Conservation (phyloP, 805 yeast species). For the Torulaspora maleeae region DNA sequence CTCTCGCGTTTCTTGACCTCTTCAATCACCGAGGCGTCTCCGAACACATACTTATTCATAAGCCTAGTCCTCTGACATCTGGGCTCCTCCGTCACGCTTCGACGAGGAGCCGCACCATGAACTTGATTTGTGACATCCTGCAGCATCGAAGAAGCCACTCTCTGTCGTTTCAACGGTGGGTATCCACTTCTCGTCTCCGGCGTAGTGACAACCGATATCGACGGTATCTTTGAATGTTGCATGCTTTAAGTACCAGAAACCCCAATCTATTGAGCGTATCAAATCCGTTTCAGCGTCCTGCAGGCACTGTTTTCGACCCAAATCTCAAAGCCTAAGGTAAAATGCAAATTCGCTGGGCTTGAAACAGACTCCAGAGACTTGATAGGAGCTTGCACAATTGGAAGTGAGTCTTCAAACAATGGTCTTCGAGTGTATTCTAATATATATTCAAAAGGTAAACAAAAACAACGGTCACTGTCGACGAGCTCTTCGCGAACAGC, state of each 20-base stretch:
- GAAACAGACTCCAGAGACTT: not conserved
- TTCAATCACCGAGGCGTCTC: conserved; percentile 32
- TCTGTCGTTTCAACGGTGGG: conserved; percentile 12
- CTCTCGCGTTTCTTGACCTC: conserved; percentile 33
- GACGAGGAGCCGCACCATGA: conserved; percentile 8
- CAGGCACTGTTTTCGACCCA: not conserved
- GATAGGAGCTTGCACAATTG: not conserved
- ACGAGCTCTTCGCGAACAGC: conserved; percentile 3
- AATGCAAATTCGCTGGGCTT: not conserved
- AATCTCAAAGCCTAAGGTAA: too few species aligned
- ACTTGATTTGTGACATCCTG: conserved; percentile 20
- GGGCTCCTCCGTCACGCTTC: conserved; percentile 8
- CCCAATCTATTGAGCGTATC: conserved; percentile 1
- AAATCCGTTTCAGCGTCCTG: conserved; percentile 8
- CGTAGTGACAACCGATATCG: conserved; percentile 10
- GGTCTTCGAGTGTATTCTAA: not conserved
- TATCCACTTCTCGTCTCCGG: not conserved
- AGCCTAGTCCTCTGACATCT: conserved; percentile 17
- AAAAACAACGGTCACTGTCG: conserved; percentile 3
- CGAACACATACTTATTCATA: conserved; percentile 29
- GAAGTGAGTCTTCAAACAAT: not conserved
- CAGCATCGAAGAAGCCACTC: conserved; percentile 16
- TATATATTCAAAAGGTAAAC: conserved; percentile 5
- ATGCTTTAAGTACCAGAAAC: conserved; percentile 3
- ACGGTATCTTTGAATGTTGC: conserved; percentile 19